Percentiles rank a stretch among this genome's conserved stretches.
Conservation (phyloP, 2,329 filamentous ascomycete genomes). For the Juglanconis oblonga region DNA sequence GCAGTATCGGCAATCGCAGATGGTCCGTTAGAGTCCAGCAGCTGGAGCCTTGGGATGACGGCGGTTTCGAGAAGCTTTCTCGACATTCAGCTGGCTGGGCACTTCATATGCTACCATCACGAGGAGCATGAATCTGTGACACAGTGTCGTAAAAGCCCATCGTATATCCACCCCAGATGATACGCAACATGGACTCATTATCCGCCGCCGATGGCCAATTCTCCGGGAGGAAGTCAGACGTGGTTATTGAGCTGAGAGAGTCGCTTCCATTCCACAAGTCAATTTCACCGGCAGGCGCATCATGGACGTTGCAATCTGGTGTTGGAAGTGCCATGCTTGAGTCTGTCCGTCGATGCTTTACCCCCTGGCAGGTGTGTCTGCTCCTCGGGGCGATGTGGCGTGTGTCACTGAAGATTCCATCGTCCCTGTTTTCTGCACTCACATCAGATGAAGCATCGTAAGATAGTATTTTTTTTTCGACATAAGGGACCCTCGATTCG, state of each 20-base stretch:
- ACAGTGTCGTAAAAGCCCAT: conserved; percentile 8
- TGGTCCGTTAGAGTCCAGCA: too few species aligned
- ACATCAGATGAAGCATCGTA: conserved; percentile 6
- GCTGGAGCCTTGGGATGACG: background rate
- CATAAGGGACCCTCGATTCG: background rate
- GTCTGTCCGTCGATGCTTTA: background rate
- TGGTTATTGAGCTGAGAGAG: background rate
- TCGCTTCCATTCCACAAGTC: conserved; percentile 9
- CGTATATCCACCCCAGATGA: conserved; percentile 9
- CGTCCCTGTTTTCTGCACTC: background rate
- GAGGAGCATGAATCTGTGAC: background rate
- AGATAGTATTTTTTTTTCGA: conserved; percentile 6
- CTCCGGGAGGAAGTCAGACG: conserved; percentile 8
- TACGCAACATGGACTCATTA: conserved; percentile 12
- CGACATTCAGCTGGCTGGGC: background rate
- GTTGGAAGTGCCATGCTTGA: background rate
- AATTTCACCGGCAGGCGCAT: background rate
- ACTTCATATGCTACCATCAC: background rate
- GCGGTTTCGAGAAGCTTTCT: background rate
- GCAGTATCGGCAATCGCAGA: too few species aligned
- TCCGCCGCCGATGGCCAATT: conserved; percentile 6
- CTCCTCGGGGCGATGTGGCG: background rate
- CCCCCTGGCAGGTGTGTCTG: background rate
- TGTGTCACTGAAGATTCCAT: too few species aligned
- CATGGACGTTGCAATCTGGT: conserved; percentile 2